Base-by-base conservation (phyloP, 768 basidiomycete genomes). In the Auriscalpium microsporum region DNA sequence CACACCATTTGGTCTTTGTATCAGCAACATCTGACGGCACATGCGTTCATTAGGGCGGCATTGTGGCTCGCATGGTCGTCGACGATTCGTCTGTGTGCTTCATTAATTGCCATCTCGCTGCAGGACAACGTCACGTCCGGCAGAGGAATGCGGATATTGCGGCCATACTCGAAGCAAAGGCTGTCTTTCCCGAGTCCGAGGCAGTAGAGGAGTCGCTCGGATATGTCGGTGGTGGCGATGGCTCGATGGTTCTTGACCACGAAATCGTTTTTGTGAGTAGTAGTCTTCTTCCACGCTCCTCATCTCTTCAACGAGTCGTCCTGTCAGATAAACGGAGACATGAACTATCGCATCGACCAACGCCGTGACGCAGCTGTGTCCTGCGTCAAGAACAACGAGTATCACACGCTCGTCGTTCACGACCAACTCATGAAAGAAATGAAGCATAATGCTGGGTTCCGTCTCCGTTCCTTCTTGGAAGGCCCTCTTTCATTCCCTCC, bases 261-360 rank as follows among this genome's bases (percentile, higher is more conserved):
- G 95, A 99, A 64, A 81, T 95, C 49, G 90, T 94, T 54, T 84
- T 97, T 53, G 87, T 94, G 65, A 67, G 85, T 79, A 10, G 14
- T 50, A 13, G 56, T 28, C 28, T 35, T 9, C 17, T 36, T 23
- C 28, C 28, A 28, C 28, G 23, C 9, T 46, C 0, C n/a, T 34
- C 11, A 21, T 16, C 14, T 16, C 33, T 10, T 14, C 21, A 23
- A 37, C 14, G 6, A 53, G 19, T 53, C 10, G 28, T 33, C 17
- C 21, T 1, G 45, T 9, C 55, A 92, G 90, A 69, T 94, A 48
- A 91, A 86, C 57, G 95, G 95, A 0, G 95, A 98, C 69, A 78
- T 99, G 72, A 99, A 99, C 71, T 99, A 97, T 67, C 92, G 95
- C 45, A 94, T 98, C 61, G 94, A 98, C 69, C 85, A 89, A 63